A percentile compares a stretch with the other conserved stretches of the same genome.
These are phyloP conservation scores for Phytophthora sp. DNA, from an alignment of 352 stramenopile species.

Conservation along the genomic window DNA sequence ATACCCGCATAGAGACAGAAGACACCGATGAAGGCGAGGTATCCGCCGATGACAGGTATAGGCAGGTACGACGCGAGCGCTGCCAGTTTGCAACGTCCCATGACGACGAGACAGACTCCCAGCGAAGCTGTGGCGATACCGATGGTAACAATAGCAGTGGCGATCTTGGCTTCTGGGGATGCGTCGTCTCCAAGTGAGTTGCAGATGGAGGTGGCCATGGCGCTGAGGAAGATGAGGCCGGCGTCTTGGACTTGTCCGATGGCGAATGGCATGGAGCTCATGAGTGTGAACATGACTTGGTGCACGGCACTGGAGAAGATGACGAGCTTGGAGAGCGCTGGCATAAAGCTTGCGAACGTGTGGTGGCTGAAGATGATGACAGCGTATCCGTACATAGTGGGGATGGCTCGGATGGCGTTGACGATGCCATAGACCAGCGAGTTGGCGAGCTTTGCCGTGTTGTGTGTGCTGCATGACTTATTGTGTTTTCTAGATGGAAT, in stretches of 20 bases:
- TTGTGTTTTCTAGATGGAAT: no score
- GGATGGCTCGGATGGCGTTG: constrained; percentile 93
- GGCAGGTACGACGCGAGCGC: constrained; percentile 94
- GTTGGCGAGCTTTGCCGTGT: no score
- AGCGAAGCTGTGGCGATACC: constrained; percentile 90
- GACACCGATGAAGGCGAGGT: constrained; percentile 96
- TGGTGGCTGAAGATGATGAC: constrained; percentile 94
- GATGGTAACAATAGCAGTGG: constrained; percentile 95
- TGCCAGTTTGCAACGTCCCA: constrained; percentile 93
- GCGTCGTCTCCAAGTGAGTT: constrained; percentile 64
- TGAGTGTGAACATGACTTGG: constrained; percentile 83
- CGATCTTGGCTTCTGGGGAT: constrained; percentile 75
- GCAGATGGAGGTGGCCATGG: constrained; percentile 92
- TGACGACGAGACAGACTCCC: constrained; percentile 91
- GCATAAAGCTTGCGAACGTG: constrained; percentile 86
- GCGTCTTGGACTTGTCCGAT: constrained; percentile 98
- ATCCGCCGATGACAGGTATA: no score
- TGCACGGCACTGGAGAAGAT: constrained; percentile 96
- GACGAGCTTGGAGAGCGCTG: constrained; percentile 94
- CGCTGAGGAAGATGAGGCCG: constrained; percentile 96
- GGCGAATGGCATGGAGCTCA: constrained; percentile 94
- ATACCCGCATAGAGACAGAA: constrained; percentile 94
- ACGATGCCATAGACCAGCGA: constrained; percentile 84
- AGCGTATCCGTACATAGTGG: constrained; percentile 94
- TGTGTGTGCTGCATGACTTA: no score